phyloP scores from a whole-genome alignment of 257 asterid genomes.

The Echites panduratus region DNA sequence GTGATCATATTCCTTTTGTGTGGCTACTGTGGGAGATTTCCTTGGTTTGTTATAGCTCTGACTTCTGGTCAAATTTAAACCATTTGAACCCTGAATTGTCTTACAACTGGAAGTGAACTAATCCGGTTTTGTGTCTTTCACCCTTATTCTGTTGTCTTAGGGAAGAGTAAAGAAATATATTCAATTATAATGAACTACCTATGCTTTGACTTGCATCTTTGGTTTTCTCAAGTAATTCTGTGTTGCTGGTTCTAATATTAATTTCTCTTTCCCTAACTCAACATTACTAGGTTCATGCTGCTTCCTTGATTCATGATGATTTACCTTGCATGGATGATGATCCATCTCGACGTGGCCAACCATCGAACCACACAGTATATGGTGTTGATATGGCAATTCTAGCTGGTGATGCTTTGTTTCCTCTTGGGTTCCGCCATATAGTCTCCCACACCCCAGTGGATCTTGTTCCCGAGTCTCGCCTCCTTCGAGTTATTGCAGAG shows the following conservation, averaged over 20 bases:
- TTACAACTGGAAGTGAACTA: not conserved
- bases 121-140: not conserved
- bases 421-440: conserved; percentile 88
- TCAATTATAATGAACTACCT: not conserved
- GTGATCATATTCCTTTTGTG: not conserved
- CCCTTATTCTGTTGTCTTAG: not conserved
- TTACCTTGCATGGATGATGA: conserved; percentile 98
- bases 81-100: not conserved
- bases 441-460: conserved; percentile 75
- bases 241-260: not conserved
- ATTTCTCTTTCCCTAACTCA: not conserved
- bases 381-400: conserved; percentile 96
- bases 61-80: not conserved
- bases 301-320: conserved; percentile 89
- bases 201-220: not conserved
- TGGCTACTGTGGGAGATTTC: not conserved
- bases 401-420: conserved; percentile 94
- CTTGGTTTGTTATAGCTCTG: not conserved
- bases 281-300: conserved; percentile 74
- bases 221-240: conserved; percentile 3
- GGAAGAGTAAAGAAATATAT: not conserved
- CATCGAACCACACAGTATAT: conserved; percentile 76
- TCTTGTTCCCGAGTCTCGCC: conserved; percentile 64
- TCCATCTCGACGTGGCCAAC: conserved; percentile 82
- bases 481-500: conserved; percentile 73